Conservation (phyloP, 768 basidiomycete genomes). For the Podaxis sp. region DNA sequence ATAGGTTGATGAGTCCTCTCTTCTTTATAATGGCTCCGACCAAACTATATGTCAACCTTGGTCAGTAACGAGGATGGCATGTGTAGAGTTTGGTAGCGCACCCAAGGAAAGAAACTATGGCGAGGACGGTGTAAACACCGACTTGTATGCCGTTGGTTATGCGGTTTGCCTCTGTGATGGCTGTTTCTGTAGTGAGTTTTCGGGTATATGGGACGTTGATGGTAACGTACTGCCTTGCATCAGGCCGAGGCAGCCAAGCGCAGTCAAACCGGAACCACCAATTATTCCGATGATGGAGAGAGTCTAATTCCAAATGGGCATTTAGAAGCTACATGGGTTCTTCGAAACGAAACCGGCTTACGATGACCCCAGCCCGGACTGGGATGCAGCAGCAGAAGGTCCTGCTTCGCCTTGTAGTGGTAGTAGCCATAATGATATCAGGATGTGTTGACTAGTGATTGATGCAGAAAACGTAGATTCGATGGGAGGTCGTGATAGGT, state of each 20-base stretch:
- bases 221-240: constrained; percentile 28
- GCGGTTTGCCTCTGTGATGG: constrained; percentile 34
- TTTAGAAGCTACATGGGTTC: background rate
- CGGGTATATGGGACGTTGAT: background rate
- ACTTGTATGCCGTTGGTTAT: constrained; percentile 42
- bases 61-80: background rate
- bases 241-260: constrained; percentile 36
- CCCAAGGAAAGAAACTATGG: constrained; percentile 46
- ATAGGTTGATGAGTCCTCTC: constrained; percentile 40
- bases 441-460: background rate
- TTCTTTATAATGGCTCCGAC: constrained; percentile 42
- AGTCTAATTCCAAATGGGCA: constrained; percentile 26
- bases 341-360: constrained; percentile 24
- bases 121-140: constrained; percentile 39
- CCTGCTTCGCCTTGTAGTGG: constrained; percentile 34
- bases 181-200: background rate
- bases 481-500: constrained; percentile 19
- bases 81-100: constrained; percentile 22
- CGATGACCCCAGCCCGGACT: constrained; percentile 46
- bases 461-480: background rate
- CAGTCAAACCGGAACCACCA: constrained; percentile 40
- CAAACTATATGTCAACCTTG: constrained; percentile 28
- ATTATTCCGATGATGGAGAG: constrained; percentile 45
- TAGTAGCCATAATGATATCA: constrained; percentile 12
- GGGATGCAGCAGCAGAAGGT: constrained; percentile 54